A percentile compares a stretch with the other conserved stretches of the same genome.
phyloP scores from a whole-genome alignment of 805 yeast genomes.

The Wickerhamomyces bisporus region DNA sequence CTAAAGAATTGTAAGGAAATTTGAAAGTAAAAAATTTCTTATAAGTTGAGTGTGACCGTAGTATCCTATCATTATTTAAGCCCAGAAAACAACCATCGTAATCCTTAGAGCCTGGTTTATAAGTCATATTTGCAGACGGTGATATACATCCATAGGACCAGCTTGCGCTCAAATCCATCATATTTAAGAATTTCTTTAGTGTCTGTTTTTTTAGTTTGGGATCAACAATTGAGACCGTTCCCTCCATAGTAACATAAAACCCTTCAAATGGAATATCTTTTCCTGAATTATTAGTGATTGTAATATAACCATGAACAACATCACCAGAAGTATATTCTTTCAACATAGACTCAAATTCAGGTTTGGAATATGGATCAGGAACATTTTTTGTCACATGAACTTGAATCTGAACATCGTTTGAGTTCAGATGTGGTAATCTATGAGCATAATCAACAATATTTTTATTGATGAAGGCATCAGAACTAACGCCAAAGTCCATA shows the following conservation, averaged over 20 bases:
- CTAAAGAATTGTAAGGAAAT: constrained; percentile 49
- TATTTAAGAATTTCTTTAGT: constrained; percentile 46
- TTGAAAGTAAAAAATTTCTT: constrained; percentile 56
- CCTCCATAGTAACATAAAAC: constrained; percentile 50
- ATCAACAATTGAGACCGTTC: constrained; percentile 30
- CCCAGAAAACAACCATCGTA: constrained; percentile 46
- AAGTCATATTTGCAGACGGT: constrained; percentile 46
- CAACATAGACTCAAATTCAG: constrained; percentile 29
- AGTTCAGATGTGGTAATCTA: constrained; percentile 30
- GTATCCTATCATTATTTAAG: constrained; percentile 41
- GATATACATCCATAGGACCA: constrained; percentile 48
- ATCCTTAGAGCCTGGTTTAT: constrained; percentile 40
- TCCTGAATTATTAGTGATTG: constrained; percentile 42
- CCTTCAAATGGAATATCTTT: constrained; percentile 53
- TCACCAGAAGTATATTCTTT: constrained; percentile 68
- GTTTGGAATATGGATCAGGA: constrained; percentile 35
- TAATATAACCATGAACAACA: constrained; percentile 52
- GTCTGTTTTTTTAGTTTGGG: constrained; percentile 28
- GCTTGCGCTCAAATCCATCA: constrained; percentile 55
- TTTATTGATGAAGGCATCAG: constrained; percentile 19
- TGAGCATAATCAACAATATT: constrained; percentile 49
- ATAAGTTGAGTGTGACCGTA: constrained; percentile 45
- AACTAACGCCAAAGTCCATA: too few relatives aligned
- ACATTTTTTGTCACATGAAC: constrained; percentile 48
- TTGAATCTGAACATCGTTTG: constrained; percentile 40